phyloP scores from a whole-genome alignment of 192 early-diverging fungal genomes.

The Phycomyces nitens region DNA sequence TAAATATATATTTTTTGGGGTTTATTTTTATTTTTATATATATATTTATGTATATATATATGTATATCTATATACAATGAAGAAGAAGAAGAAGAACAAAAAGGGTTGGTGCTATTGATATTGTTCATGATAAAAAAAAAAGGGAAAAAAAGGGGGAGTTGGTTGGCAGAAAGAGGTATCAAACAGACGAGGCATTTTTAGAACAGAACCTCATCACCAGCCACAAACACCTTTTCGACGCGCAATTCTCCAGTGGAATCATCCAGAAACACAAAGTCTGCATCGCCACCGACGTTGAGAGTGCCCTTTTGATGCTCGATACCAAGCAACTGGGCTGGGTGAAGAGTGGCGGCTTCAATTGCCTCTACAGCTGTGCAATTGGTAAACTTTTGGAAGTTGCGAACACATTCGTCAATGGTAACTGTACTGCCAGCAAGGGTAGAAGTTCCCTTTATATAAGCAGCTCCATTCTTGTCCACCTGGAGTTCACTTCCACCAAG shows the following conservation, averaged over 20 bases:
- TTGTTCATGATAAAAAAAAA: too few species aligned
- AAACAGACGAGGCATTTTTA: neutral
- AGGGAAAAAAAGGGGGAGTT: too few species aligned
- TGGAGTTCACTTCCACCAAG: slow-evolving; percentile 39
- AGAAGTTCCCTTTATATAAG: slow-evolving; percentile 71
- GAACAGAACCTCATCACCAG: slow-evolving; percentile 53
- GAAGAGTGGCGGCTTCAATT: slow-evolving; percentile 74
- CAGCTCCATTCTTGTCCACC: slow-evolving; percentile 42
- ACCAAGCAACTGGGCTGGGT: slow-evolving; percentile 72
- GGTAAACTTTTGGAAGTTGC: slow-evolving; percentile 76
- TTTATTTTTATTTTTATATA: too few species aligned
- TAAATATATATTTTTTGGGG: too few species aligned
- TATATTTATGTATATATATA: too few species aligned
- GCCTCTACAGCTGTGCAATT: slow-evolving; percentile 74
- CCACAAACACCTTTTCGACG: slow-evolving; percentile 70
- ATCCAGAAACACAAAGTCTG: slow-evolving; percentile 71
- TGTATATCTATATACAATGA: too few species aligned
- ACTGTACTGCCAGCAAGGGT: slow-evolving; percentile 72
- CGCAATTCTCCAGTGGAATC: slow-evolving; percentile 45
- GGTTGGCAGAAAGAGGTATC: neutral
- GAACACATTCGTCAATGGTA: slow-evolving; percentile 68
- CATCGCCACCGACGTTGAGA: slow-evolving; percentile 68
- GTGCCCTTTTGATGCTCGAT: slow-evolving; percentile 71
- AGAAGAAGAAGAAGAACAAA: too few species aligned
- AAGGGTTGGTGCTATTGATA: too few species aligned